phyloP scores from a whole-genome alignment of 208 protist genomes.

The Acanthamoeba royreba region DNA sequence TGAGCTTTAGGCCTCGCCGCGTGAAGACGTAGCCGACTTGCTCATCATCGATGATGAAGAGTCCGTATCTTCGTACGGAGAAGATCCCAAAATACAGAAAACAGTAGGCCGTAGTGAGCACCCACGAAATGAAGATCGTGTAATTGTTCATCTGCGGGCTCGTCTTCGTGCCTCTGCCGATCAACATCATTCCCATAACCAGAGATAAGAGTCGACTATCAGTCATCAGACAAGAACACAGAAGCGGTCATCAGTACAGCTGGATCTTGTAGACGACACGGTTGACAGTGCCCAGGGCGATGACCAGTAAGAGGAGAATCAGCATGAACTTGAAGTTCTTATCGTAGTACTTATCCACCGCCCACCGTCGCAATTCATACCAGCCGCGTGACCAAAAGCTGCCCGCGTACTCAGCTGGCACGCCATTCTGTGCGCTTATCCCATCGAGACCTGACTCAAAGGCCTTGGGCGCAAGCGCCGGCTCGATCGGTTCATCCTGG shows the following conservation, averaged over 20 bases:
- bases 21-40: constrained; percentile 23
- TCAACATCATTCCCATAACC: not conserved
- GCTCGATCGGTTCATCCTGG: not conserved
- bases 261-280: constrained; percentile 47
- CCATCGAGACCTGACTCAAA: not conserved
- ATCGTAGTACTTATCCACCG: constrained; percentile 12
- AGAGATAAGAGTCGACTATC: not conserved
- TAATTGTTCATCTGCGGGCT: constrained; percentile 22
- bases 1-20: not conserved
- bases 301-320: not conserved
- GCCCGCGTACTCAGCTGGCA: not conserved
- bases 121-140: constrained; percentile 31
- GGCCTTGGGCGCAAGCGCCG: not conserved
- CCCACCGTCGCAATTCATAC: not conserved
- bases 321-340: constrained; percentile 44
- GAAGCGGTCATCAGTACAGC: not conserved
- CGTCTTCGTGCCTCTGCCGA: not conserved
- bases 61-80: not conserved
- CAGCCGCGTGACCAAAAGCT: not conserved
- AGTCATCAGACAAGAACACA: not conserved
- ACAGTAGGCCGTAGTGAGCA: constrained; percentile 21
- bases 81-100: constrained; percentile 48
- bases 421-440: not conserved
- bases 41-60: constrained; percentile 28
- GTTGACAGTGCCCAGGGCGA: constrained; percentile 33